Base-by-base conservation (phyloP, 306 rosid species). In the Glycine soja region DNA sequence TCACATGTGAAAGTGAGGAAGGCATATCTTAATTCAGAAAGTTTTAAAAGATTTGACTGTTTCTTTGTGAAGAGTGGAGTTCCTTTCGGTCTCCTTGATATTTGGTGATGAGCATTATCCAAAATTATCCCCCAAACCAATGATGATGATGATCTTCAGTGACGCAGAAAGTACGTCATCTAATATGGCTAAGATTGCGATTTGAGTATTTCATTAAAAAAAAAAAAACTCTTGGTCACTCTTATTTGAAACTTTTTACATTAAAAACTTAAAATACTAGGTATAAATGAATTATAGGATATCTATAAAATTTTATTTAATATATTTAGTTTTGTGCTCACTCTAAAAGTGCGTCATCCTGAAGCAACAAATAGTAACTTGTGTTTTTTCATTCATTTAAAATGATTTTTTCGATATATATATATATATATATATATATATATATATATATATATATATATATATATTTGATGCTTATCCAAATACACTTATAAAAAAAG, bases 151-250 rank as follows among this genome's bases (percentile, higher is more conserved):
- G 83, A 76, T 73, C 74, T 52, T 58, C 42, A 54, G 62, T 90
- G 89, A 86, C 84, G 72, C 75, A 59, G 69, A 50, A 74, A 38
- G 16, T 48, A 70, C 70, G 86, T 81, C 91, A 87, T 54, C 82
- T 18, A 50, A 46, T 59, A 75, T 47, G 66, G 9, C 71, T 13
- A 62, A 53, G 7, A 12, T 53, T 70, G 47, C 69, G 16, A 68
- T 63, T 58, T 79, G 8, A 57, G 47, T 50, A 59, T 38, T 30
- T 79, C 54, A 72, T 5, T 2, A 57, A 58, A 69, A 43, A 47
- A 48, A 0, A 16, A 69, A 43, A 30, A 48, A 2, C 4, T 38
- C n/a, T 13, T 71, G 70, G 15, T 38, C 34, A 68, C 40, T 64
- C 52, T 66, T 54, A 16, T 32, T 56, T 53, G 30, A 2, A 75